These are phyloP conservation scores for Stenogyne calaminthoides DNA, from an alignment of 305 asterid genomes.

Conservation along the genomic window DNA sequence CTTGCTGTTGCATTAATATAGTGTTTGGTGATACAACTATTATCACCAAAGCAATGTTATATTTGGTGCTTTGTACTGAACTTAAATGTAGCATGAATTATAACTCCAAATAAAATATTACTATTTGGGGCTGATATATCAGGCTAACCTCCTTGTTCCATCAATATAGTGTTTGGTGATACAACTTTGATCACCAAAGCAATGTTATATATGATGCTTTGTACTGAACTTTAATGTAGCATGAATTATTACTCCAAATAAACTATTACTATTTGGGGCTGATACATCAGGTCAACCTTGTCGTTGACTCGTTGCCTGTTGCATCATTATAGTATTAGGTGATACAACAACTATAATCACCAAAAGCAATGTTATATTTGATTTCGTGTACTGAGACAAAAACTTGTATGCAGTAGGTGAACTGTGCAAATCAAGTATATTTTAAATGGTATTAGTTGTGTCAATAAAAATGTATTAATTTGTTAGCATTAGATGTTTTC, in stretches of 20 bases:
- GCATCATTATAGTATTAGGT: conserved; percentile 50
- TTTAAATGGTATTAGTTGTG: too few relatives aligned
- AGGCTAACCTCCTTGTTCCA: conserved; percentile 68
- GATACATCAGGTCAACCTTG: conserved; percentile 51
- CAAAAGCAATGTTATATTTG: conserved; percentile 41
- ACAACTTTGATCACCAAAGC: conserved; percentile 55
- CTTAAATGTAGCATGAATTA: conserved; percentile 63
- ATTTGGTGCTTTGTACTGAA: conserved; percentile 49
- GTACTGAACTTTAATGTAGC: conserved; percentile 45
- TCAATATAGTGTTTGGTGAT: conserved; percentile 49
- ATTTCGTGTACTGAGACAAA: conserved; percentile 38
- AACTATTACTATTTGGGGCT: conserved; percentile 44
- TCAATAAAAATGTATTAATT: too few relatives aligned
- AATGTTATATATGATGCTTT: conserved; percentile 48
- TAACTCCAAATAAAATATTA: conserved; percentile 69
- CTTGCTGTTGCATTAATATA: conserved; percentile 58
- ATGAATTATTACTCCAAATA: conserved; percentile 58
- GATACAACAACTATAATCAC: conserved; percentile 54
- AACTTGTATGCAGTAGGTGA: too few relatives aligned
- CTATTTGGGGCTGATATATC: conserved; percentile 73
- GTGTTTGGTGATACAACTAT: conserved; percentile 46
- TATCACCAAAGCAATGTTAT: conserved; percentile 50
- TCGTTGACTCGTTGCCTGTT: conserved; percentile 36
- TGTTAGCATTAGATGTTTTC: too few relatives aligned
- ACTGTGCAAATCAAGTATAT: too few relatives aligned